Base-by-base conservation (phyloP, 2,329 filamentous ascomycete species). In the Monilinia laxa region DNA sequence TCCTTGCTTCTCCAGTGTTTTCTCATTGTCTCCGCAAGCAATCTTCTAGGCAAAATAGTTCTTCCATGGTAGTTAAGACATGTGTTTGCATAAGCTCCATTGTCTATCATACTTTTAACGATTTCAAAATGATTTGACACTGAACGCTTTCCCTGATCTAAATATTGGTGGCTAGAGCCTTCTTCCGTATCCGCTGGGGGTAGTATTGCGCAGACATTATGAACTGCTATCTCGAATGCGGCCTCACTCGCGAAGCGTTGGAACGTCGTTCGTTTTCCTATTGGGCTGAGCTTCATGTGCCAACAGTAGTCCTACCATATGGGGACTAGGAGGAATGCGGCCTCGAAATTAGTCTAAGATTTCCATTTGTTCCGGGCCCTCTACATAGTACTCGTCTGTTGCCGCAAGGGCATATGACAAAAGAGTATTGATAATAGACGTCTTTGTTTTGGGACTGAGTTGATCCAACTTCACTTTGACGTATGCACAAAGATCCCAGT, bases 401-500 rank as follows among this genome's bases (percentile, higher is more conserved):
- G 6, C 18, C 2, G 49, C 60, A 42, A 45, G 60, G 0, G 51
- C 60, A 11, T 55, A 64, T 42, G 31, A 3, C 45, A 52, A 11
- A 3, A 62, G 45, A n/a, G 7, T 16, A 16, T 59, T 23, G 10
- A 59, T 16, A 7, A 40, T 6, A 10, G 28, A 45, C 7, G 3
- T n/a, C 23, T 52, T 52, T 31, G 4, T 10, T 25, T 52, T 62
- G 2, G 16, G n/a, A 18, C 11, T 2, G 18, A 28, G 20, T 6
- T 40, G 18, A n/a, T 49, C 16, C 45, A 62, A 11, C 20, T 53
- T 52, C 20, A 25, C 2, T 18, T 38, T 28, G 25, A 64, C 38
- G 51, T 54, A 64, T 3, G 38, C 28, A 5, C 25, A 64, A 42
- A 64, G 62, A 55, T 56, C 51, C 35, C 49, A 64, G 6, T 45